Conservation (phyloP, 805 yeast genomes). For the Jamesozyma piceae region DNA sequence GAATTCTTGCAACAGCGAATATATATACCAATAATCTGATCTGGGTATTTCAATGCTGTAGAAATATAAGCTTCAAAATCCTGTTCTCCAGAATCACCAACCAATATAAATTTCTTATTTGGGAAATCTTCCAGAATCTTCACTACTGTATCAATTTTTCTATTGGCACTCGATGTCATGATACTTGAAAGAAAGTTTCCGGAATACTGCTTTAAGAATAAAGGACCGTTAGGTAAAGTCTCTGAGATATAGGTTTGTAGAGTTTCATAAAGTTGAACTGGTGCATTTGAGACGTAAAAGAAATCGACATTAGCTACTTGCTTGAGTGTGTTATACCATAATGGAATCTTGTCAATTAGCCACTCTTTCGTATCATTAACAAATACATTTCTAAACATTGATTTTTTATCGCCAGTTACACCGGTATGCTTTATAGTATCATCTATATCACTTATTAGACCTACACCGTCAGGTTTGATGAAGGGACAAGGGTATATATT, state of each 20-base stretch:
- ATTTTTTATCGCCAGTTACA: constrained; percentile 78
- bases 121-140: constrained; percentile 68
- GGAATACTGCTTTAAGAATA: constrained; percentile 77
- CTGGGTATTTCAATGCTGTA: constrained; percentile 52
- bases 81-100: constrained; percentile 94
- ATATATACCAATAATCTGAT: constrained; percentile 61
- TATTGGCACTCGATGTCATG: constrained; percentile 77
- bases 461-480: constrained; percentile 41
- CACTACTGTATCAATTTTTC: constrained; percentile 59
- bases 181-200: constrained; percentile 76
- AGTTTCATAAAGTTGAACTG: constrained; percentile 75
- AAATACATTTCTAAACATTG: constrained; percentile 69
- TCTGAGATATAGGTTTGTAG: constrained; percentile 19
- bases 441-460: constrained; percentile 83
- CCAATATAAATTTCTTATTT: constrained; percentile 61
- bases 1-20: constrained; percentile 70
- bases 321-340: constrained; percentile 55
- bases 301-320: constrained; percentile 42
- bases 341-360: constrained; percentile 62
- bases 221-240: constrained; percentile 67
- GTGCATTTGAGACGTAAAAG: constrained; percentile 93
- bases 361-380: constrained; percentile 57
- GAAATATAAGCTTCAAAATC: constrained; percentile 87
- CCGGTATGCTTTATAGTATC: constrained; percentile 91
- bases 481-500: constrained; percentile 11